Conservation (phyloP, 2,329 filamentous ascomycete species). For the Xenosphaeropsis pyriputrescens region DNA sequence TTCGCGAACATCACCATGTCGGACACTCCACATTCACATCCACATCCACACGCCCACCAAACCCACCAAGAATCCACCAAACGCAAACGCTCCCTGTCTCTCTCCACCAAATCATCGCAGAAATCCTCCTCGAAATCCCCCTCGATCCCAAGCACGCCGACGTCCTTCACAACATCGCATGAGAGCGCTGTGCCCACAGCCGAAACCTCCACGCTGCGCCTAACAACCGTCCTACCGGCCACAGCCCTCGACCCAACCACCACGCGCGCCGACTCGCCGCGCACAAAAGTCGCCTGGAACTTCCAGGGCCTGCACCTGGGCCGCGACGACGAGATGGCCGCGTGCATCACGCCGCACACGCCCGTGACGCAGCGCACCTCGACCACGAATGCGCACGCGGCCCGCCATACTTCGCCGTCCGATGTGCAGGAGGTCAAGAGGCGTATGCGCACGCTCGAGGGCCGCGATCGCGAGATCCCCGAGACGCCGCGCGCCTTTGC, state of each 20-base stretch:
- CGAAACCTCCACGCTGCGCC: constrained; percentile 2
- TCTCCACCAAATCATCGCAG: too few relatives aligned
- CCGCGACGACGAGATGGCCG: background rate
- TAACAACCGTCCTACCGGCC: constrained; percentile 6
- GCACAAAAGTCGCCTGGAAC: constrained; percentile 16
- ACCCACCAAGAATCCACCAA: too few relatives aligned
- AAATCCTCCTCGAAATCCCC: too few relatives aligned
- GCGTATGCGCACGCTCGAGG: constrained; percentile 8
- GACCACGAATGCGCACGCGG: background rate
- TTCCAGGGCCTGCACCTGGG: constrained; percentile 16
- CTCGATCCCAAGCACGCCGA: too few relatives aligned
- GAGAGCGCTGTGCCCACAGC: too few relatives aligned
- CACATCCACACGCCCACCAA: too few relatives aligned
- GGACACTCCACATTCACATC: background rate
- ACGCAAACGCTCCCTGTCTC: too few relatives aligned
- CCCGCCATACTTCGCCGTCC: background rate
- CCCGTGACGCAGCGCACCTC: constrained; percentile 5
- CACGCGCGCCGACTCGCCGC: constrained; percentile 8
- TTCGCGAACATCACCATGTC: background rate
- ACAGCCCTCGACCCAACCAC: background rate
- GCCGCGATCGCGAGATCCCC: constrained; percentile 9
- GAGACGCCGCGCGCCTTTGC: constrained; percentile 11
- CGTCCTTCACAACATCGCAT: too few relatives aligned
- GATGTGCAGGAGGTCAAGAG: constrained; percentile 10
- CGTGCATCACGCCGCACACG: constrained; percentile 1